These are phyloP conservation scores for Oxytropis ochrocephala DNA, from an alignment of 306 rosid genomes.

Conservation along the genomic window DNA sequence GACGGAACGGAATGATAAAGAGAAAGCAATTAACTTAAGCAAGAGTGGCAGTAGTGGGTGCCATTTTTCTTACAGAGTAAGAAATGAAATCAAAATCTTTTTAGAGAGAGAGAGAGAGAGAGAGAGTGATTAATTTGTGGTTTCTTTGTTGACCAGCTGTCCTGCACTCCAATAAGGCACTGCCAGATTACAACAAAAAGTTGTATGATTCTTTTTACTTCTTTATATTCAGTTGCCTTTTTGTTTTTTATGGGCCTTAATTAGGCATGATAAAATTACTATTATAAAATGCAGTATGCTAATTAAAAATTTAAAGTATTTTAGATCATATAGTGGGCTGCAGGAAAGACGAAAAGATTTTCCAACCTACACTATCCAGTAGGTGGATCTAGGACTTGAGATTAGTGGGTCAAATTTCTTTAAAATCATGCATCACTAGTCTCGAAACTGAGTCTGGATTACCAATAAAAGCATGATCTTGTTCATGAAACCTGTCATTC, in stretches of 20 bases:
- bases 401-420: too few species aligned
- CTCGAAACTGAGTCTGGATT: too few species aligned
- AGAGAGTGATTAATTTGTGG: not conserved
- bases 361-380: not conserved
- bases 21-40: not conserved
- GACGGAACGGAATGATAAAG: conserved; percentile 16
- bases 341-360: not conserved
- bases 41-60: conserved; percentile 14
- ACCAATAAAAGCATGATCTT: too few species aligned
- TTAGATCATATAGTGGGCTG: not conserved
- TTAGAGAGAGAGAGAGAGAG: too few species aligned
- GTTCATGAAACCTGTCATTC: too few species aligned
- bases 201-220: not conserved
- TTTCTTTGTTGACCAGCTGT: conserved; percentile 10
- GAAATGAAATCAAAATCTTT: conserved; percentile 18
- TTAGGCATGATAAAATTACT: not conserved
- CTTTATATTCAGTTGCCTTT: not conserved
- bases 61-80: conserved; percentile 47
- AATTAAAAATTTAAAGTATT: not conserved
- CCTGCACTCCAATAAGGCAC: conserved; percentile 12
- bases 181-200: not conserved
- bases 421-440: too few species aligned
- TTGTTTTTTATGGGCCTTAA: not conserved
- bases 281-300: not conserved
- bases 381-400: too few species aligned